phyloP scores from a whole-genome alignment of 2,329 filamentous ascomycete species.

The Myriosclerotinia scirpicola region DNA sequence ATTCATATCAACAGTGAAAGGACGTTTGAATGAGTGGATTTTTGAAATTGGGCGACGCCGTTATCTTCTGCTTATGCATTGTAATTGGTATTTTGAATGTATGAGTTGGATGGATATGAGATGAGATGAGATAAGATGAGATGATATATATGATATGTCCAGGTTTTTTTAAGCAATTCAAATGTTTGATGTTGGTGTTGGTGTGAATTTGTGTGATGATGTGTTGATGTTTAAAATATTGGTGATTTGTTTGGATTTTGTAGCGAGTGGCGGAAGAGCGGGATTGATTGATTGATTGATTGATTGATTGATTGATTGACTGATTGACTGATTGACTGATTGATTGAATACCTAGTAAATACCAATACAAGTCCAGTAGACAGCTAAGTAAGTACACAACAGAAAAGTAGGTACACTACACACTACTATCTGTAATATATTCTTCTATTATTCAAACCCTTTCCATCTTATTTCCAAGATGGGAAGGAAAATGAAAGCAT shows the following conservation, averaged over 20 bases:
- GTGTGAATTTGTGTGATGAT: not conserved
- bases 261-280: not conserved
- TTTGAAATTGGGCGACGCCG: not conserved
- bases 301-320: too few relatives aligned
- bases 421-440: not conserved
- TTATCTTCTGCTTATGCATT: not conserved
- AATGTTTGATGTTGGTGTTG: constrained; percentile 3
- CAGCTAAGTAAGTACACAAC: not conserved
- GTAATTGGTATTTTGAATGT: not conserved
- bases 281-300: not conserved
- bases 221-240: too few relatives aligned
- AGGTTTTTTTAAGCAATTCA: not conserved
- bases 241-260: too few relatives aligned
- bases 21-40: not conserved
- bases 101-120: not conserved
- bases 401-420: constrained; percentile 4
- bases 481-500: not conserved
- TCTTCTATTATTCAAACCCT: not conserved
- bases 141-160: too few relatives aligned
- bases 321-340: too few relatives aligned
- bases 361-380: too few relatives aligned
- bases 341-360: too few relatives aligned
- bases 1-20: not conserved
- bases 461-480: not conserved
- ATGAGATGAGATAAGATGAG: not conserved